Conservation (phyloP, 345 rosid genomes). For the Combretum micranthum region DNA sequence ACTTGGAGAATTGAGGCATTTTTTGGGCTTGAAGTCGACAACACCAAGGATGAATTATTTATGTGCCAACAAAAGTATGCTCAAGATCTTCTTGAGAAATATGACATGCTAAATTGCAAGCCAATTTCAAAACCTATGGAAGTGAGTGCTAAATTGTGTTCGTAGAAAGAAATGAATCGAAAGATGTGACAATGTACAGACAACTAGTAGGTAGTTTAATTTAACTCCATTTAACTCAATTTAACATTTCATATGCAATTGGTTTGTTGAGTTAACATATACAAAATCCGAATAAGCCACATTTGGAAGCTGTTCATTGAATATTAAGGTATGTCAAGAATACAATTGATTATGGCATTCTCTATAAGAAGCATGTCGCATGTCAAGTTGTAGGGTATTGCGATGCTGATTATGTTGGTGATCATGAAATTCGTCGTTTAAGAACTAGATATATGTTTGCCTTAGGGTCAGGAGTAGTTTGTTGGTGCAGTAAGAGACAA, state of each 20-base stretch:
- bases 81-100: not conserved
- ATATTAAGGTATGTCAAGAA: no score
- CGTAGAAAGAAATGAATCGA: not conserved
- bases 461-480: not conserved
- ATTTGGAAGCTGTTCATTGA: not conserved
- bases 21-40: not conserved
- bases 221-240: not conserved
- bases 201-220: not conserved
- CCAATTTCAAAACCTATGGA: not conserved
- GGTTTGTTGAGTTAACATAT: not conserved
- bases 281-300: not conserved
- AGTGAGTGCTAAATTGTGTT: not conserved
- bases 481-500: slow-evolving; percentile 9
- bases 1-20: no score
- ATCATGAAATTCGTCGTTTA: not conserved
- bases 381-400: not conserved
- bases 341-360: not conserved
- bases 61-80: not conserved
- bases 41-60: not conserved
- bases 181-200: not conserved
- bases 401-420: not conserved
- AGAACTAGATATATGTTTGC: not conserved
- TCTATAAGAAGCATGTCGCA: not conserved
- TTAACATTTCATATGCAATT: not conserved
- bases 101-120: not conserved